phyloP scores from a whole-genome alignment of 129 eudicot genomes.

The Escallonia rubra region DNA sequence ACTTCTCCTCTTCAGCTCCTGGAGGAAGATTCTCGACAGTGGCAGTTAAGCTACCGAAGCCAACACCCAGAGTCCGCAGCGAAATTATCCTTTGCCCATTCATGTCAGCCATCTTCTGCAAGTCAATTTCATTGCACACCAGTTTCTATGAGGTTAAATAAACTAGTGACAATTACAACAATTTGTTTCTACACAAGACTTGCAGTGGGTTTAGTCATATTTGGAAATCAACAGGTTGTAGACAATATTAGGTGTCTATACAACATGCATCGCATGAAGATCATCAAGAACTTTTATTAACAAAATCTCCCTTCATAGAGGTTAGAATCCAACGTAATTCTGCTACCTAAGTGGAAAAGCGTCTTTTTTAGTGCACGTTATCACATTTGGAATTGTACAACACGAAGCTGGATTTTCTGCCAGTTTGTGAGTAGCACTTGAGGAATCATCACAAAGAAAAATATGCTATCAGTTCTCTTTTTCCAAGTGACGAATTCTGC shows the following conservation, averaged over 20 bases:
- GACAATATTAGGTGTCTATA: neutral
- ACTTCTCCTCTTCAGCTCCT: slow-evolving; percentile 39
- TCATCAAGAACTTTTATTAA: too few relatives aligned
- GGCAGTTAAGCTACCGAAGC: slow-evolving; percentile 74
- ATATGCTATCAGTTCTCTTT: neutral
- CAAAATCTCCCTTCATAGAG: too few relatives aligned
- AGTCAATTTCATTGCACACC: neutral
- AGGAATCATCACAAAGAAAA: neutral
- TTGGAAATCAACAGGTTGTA: neutral
- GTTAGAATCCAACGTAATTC: too few relatives aligned
- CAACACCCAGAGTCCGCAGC: slow-evolving; percentile 43
- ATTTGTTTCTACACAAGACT: neutral
- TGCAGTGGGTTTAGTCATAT: neutral
- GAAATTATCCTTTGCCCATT: slow-evolving; percentile 24
- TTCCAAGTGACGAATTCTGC: neutral
- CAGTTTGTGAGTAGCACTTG: neutral
- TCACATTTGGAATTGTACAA: too few relatives aligned
- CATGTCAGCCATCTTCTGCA: slow-evolving; percentile 35
- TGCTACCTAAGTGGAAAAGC: too few relatives aligned
- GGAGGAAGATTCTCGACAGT: slow-evolving; percentile 61
- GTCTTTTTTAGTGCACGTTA: too few relatives aligned
- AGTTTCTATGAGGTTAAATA: neutral
- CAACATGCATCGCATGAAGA: too few relatives aligned
- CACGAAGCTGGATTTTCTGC: neutral
- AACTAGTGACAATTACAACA: neutral